Percentiles rank a stretch among this genome's conserved stretches.
phyloP scores from a whole-genome alignment of 164 flowering plant genomes.

The Vitis riparia region DNA sequence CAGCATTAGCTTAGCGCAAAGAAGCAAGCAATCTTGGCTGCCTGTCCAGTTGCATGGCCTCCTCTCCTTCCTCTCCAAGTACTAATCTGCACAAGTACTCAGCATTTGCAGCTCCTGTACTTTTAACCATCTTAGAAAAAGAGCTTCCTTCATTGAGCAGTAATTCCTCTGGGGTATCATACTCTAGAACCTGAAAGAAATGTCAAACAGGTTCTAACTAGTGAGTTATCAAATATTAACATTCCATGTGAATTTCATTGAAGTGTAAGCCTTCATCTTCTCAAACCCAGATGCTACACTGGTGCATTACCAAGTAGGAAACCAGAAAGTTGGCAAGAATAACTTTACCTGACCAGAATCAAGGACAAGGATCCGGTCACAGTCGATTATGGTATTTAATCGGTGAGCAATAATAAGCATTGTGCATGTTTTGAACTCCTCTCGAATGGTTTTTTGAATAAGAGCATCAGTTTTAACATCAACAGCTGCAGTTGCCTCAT shows the following conservation, averaged over 20 bases:
- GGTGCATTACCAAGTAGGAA: too few species aligned
- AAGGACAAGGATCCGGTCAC: slow-evolving; percentile 51
- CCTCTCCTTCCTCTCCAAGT: slow-evolving; percentile 30
- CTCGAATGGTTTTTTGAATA: slow-evolving; percentile 51
- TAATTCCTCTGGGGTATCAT: slow-evolving; percentile 46
- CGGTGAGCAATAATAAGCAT: slow-evolving; percentile 59
- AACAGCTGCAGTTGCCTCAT: slow-evolving; percentile 69
- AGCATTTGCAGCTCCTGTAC: slow-evolving; percentile 65
- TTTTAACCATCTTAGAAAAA: slow-evolving; percentile 60
- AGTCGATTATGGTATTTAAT: slow-evolving; percentile 47
- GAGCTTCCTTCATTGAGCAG: slow-evolving; percentile 38
- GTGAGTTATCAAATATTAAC: too few species aligned
- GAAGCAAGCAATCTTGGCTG: slow-evolving; percentile 62
- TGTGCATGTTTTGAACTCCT: slow-evolving; percentile 49
- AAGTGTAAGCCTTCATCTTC: neutral
- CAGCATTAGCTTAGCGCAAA: slow-evolving; percentile 77
- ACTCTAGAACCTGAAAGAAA: slow-evolving; percentile 44
- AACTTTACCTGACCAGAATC: slow-evolving; percentile 43
- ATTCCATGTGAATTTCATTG: too few species aligned
- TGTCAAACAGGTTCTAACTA: neutral
- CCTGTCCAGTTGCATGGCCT: slow-evolving; percentile 30
- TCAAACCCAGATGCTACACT: too few species aligned
- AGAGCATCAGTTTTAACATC: slow-evolving; percentile 56
- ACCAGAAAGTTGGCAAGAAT: neutral
- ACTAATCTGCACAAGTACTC: slow-evolving; percentile 44